Conservation (phyloP, 2,329 filamentous ascomycete genomes). For the Diplodia intermedia region DNA sequence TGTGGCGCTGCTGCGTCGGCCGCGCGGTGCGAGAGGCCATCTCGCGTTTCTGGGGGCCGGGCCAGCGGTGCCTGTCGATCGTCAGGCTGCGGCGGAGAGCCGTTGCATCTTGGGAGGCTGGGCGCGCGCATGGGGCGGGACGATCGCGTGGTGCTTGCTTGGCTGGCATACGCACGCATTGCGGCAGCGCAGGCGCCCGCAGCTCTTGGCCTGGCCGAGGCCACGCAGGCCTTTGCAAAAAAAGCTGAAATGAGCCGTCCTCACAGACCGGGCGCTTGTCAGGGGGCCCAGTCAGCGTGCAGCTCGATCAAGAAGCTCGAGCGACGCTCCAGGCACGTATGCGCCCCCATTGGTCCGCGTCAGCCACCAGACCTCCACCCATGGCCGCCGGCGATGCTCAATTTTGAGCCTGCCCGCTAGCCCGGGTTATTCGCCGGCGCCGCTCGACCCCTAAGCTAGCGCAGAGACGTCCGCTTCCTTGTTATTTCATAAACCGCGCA, state of each 20-base stretch:
- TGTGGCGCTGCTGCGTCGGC: not conserved
- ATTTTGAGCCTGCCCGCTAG: conserved; percentile 36
- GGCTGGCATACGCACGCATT: conserved; percentile 6
- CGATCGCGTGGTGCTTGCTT: conserved; percentile 22
- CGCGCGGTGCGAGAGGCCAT: not conserved
- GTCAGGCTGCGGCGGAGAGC: conserved; percentile 30
- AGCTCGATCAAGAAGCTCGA: conserved; percentile 31
- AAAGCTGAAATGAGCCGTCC: conserved; percentile 31
- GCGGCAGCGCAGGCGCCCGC: conserved; percentile 7
- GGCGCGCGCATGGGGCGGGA: conserved; percentile 14
- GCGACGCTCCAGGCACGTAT: conserved; percentile 33
- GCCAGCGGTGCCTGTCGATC: conserved; percentile 31
- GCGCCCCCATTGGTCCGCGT: conserved; percentile 31
- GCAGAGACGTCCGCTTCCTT: conserved; percentile 27
- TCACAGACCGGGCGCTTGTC: conserved; percentile 31
- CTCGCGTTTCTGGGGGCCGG: conserved; percentile 9
- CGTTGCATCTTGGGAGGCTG: conserved; percentile 22
- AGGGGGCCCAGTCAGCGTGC: conserved; percentile 32
- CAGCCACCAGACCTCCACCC: conserved; percentile 30
- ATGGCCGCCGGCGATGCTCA: conserved; percentile 35
- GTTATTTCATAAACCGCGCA: conserved; percentile 45
- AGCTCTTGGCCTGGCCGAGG: conserved; percentile 18
- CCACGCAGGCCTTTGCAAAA: conserved; percentile 27
- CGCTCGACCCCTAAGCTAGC: conserved; percentile 37
- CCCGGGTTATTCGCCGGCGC: conserved; percentile 45